Evolutionary conservation across 148 eudicot species (phyloP), one percentile per base, ranked within the genome.

Genomic region (Cornus kousa): DNA sequence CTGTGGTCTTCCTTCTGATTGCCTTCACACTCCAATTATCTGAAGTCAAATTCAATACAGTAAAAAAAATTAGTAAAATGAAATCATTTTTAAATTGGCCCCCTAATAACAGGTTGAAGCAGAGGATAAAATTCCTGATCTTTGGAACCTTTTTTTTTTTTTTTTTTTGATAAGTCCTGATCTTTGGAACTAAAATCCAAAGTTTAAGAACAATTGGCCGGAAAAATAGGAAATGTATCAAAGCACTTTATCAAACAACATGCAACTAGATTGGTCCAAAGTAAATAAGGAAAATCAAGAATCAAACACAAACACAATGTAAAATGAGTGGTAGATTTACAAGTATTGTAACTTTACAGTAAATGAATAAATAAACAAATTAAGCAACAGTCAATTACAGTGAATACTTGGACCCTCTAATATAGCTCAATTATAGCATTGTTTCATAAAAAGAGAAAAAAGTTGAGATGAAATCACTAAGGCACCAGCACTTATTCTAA

Each of bases 11-110:
- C 74, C 91, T 85, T 82, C 89, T 72, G 78, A 88, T 88, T 35
- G 87, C 89, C 84, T 88, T 86, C 71, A 72, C 83, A 81, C 91
- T 86, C 89, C 91, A 89, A 85, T 88, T 88, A 68, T 86, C 91
- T 88, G 83, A 39, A 70, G 43, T 3, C 66, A 50, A 55, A 65
- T n/a, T 13, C 62, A 60, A 37, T 14, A 66, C 14, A 24, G 0
- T 40, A 67, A 74, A 28, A 50, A 10, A 62, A 20, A 62, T 62
- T 57, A 17, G 66, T 24, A 62, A 62, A 1, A 5, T 62, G 59
- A 53, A 17, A 20, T 62, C 7, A 24, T 57, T 14, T 57, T 28
- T 28, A 28, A 28, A 28, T 28, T 28, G 28, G 28, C 14, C 19
- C 23, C 19, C 9, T 43, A 8, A 43, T 43, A 4, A 62, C 2